Evolutionary conservation across 176 grass and related monocot species (phyloP).

Genomic region (Juncus inflexus): DNA sequence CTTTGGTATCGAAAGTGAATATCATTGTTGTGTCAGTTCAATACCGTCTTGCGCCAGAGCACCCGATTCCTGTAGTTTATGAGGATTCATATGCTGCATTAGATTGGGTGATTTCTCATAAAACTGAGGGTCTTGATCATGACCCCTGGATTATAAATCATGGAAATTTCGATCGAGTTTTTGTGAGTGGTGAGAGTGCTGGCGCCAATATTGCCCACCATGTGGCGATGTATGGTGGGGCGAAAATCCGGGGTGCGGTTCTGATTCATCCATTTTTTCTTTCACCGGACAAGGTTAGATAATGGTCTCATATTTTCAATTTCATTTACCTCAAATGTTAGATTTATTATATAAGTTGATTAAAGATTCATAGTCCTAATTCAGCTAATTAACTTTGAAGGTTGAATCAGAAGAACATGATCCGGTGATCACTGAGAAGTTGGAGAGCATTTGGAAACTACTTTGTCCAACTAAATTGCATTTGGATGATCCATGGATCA

Average conservation of each 20-base stretch:
- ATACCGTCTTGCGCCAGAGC: slow-evolving; percentile 81
- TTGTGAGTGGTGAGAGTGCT: slow-evolving; percentile 30
- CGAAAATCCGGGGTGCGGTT: neutral
- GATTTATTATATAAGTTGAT: too few species aligned
- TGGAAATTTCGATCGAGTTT: slow-evolving; percentile 18
- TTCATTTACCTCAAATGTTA: too few species aligned
- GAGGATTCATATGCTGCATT: slow-evolving; percentile 48
- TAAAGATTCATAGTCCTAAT: too few species aligned
- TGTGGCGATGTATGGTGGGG: slow-evolving; percentile 20
- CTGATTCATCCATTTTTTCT: slow-evolving; percentile 9
- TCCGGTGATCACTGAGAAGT: neutral
- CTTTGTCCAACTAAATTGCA: slow-evolving; percentile 37
- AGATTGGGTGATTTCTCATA: slow-evolving; percentile 27
- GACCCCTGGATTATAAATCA: slow-evolving; percentile 34
- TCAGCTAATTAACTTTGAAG: too few species aligned
- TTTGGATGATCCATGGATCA: slow-evolving; percentile 44
- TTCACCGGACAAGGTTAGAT: neutral
- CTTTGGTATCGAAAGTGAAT: slow-evolving; percentile 37
- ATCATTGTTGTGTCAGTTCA: slow-evolving; percentile 52
- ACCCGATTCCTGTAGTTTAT: slow-evolving; percentile 45
- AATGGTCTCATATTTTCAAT: too few species aligned
- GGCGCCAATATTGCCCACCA: slow-evolving; percentile 46
- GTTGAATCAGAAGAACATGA: slow-evolving; percentile 1
- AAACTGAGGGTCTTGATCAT: neutral
- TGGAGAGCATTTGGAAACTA: slow-evolving; percentile 49